These are phyloP conservation scores for Mycosphaerella sp. DNA, from an alignment of 2,329 filamentous ascomycete genomes.

Conservation along the genomic window DNA sequence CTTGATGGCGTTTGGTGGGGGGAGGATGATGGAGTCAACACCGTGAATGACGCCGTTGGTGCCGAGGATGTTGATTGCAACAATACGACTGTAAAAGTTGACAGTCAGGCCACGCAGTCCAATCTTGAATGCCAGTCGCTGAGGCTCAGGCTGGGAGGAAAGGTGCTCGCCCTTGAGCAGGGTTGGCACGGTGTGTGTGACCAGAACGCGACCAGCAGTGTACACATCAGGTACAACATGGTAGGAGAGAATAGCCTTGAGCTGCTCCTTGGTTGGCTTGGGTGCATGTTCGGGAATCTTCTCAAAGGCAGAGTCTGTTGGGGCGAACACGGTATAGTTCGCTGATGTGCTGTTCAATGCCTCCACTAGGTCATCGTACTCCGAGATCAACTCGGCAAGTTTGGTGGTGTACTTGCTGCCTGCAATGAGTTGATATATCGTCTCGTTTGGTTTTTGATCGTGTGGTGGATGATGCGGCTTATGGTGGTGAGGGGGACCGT, in stretches of 20 bases:
- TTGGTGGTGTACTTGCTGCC: constrained; percentile 68
- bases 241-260: constrained; percentile 66
- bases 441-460: constrained; percentile 53
- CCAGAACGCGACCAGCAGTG: constrained; percentile 58
- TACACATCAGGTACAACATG: constrained; percentile 66
- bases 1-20: constrained; percentile 59
- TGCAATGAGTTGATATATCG: constrained; percentile 74
- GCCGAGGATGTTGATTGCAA: constrained; percentile 63
- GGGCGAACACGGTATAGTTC: constrained; percentile 78
- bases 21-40: constrained; percentile 66
- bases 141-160: constrained; percentile 53
- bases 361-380: constrained; percentile 64
- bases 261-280: constrained; percentile 62
- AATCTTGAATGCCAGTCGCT: constrained; percentile 65
- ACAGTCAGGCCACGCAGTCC: constrained; percentile 58
- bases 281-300: constrained; percentile 50
- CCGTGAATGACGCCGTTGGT: constrained; percentile 78
- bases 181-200: constrained; percentile 68
- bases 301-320: constrained; percentile 69
- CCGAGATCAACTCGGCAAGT: constrained; percentile 67
- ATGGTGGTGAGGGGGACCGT: constrained; percentile 7
- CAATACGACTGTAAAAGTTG: constrained; percentile 69
- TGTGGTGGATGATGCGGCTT: constrained; percentile 29
- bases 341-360: constrained; percentile 65
- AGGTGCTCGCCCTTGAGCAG: constrained; percentile 53